phyloP scores from a whole-genome alignment of 2,329 filamentous ascomycete genomes.

The Penicillium concentricum region DNA sequence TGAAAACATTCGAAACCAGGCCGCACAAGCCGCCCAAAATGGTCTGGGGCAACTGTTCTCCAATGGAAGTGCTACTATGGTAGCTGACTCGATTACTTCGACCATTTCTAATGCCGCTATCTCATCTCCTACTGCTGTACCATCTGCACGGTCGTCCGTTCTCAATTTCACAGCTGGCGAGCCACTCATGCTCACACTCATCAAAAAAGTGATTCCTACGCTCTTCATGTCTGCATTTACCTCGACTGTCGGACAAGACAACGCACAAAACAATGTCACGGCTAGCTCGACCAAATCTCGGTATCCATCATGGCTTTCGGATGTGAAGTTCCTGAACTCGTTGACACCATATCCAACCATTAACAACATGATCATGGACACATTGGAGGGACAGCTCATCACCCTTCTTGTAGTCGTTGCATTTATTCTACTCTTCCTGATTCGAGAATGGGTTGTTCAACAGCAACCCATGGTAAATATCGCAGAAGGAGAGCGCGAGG shows the following conservation, averaged over 20 bases:
- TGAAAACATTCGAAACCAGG: slow-evolving; percentile 23
- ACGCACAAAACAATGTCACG: slow-evolving; percentile 27
- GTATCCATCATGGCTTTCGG: slow-evolving; percentile 56
- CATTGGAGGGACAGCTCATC: slow-evolving; percentile 90
- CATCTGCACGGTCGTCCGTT: slow-evolving; percentile 40
- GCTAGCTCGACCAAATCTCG: slow-evolving; percentile 32
- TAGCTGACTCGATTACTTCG: slow-evolving; percentile 24
- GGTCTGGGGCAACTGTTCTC: slow-evolving; percentile 22
- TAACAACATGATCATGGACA: slow-evolving; percentile 77
- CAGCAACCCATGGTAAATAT: slow-evolving; percentile 93
- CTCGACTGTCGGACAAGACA: slow-evolving; percentile 28
- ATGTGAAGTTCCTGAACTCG: slow-evolving; percentile 54
- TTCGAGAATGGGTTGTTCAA: slow-evolving; percentile 96
- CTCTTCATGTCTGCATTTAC: slow-evolving; percentile 35
- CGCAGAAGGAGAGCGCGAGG: slow-evolving; percentile 56
- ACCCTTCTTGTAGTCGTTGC: slow-evolving; percentile 86
- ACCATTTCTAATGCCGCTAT: slow-evolving; percentile 25
- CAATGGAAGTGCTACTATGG: slow-evolving; percentile 27
- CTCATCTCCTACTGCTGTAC: slow-evolving; percentile 26
- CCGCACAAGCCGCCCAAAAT: slow-evolving; percentile 15
- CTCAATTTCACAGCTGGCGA: slow-evolving; percentile 45
- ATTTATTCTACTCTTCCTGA: slow-evolving; percentile 95
- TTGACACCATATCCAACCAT: slow-evolving; percentile 67
- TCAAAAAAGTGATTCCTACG: slow-evolving; percentile 44
- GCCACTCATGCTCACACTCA: slow-evolving; percentile 47